phyloP scores from a whole-genome alignment of 2,329 filamentous ascomycete genomes.

The Calcarisporium arbuscula region DNA sequence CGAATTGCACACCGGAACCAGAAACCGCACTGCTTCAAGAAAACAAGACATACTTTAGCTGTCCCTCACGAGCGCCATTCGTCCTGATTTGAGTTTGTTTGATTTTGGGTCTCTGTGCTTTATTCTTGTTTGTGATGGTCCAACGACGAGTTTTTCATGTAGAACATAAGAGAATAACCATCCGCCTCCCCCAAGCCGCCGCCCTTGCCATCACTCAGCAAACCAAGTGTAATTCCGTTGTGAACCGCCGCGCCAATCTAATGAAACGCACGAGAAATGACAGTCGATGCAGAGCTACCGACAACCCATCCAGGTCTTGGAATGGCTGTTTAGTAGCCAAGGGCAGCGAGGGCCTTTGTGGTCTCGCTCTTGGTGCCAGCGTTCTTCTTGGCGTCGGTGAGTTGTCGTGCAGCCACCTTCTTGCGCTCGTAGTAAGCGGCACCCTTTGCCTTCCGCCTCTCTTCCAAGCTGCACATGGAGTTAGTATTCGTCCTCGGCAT shows the following conservation, averaged over 20 bases:
- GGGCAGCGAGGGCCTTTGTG: conserved; percentile 79
- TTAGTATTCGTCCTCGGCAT: too few relatives aligned
- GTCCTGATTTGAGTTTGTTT: conserved; percentile 5
- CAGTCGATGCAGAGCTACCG: conserved; percentile 34
- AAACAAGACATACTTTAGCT: too few relatives aligned
- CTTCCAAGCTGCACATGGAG: conserved; percentile 82
- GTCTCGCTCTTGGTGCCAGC: conserved; percentile 82
- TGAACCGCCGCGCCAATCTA: conserved; percentile 50
- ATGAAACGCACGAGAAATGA: conserved; percentile 45
- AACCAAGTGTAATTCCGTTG: conserved; percentile 43
- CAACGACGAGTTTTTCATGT: conserved; percentile 27
- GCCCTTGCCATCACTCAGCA: conserved; percentile 39
- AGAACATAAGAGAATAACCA: conserved; percentile 27
- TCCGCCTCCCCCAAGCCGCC: conserved; percentile 26
- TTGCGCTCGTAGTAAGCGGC: conserved; percentile 99
- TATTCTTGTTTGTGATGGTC: conserved; percentile 24
- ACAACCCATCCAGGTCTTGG: conserved; percentile 21
- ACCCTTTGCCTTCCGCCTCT: conserved; percentile 99
- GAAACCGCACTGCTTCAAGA: too few relatives aligned
- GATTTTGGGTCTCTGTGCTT: conserved; percentile 25
- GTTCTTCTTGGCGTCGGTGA: conserved; percentile 88
- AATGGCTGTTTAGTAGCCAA: conserved; percentile 69
- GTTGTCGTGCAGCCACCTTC: conserved; percentile 89
- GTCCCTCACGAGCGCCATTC: too few relatives aligned
- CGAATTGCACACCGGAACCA: too few relatives aligned